Evolutionary conservation across 352 stramenopile species (phyloP).

Genomic region (Paralagenidium karlingii): DNA sequence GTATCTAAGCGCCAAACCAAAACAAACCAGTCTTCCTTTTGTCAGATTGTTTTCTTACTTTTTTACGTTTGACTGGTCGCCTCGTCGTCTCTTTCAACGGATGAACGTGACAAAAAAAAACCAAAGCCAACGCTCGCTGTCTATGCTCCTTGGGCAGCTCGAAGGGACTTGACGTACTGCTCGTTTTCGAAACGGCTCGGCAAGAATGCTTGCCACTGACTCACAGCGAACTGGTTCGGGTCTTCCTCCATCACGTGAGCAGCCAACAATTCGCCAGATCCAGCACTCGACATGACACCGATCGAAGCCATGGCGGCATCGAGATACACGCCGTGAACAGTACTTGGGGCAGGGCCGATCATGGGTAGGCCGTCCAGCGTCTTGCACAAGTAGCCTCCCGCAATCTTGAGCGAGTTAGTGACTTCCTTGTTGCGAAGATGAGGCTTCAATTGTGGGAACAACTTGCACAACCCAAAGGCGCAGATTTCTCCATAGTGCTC

Average conservation of each 20-base stretch:
- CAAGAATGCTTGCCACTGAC: conserved; percentile 38
- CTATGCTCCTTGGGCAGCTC: no score
- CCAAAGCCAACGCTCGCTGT: no score
- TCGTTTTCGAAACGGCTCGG: conserved; percentile 48
- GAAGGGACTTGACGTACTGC: conserved; percentile 41
- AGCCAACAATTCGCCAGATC: conserved; percentile 47
- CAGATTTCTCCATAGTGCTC: conserved; percentile 44
- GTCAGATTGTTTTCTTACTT: no score
- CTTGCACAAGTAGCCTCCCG: conserved; percentile 73
- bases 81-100: no score
- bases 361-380: conserved; percentile 61
- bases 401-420: conserved; percentile 50
- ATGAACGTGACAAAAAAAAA: no score
- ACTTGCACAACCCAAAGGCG: conserved; percentile 29
- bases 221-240: conserved; percentile 27
- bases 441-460: conserved; percentile 50
- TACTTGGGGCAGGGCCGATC: conserved; percentile 44
- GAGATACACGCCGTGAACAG: conserved; percentile 45
- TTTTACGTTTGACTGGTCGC: no score
- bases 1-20: no score
- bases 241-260: conserved; percentile 45
- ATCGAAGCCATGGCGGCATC: conserved; percentile 64
- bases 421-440: conserved; percentile 44
- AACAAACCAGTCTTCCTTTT: no score
- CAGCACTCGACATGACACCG: conserved; percentile 66